phyloP scores from a whole-genome alignment of 2,329 filamentous ascomycete genomes.

The Cercospora zeina region DNA sequence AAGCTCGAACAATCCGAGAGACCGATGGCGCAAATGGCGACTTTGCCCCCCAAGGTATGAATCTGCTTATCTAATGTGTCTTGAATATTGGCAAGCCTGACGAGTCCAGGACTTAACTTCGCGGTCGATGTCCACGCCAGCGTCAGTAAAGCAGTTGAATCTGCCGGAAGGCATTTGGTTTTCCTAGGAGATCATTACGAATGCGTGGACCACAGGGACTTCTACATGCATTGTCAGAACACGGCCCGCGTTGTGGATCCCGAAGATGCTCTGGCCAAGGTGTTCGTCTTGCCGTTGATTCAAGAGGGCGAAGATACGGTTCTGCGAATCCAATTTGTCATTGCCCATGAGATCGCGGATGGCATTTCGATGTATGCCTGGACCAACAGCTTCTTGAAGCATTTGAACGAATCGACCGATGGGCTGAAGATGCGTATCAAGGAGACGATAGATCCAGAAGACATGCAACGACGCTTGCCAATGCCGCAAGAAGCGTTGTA shows the following conservation, averaged over 20 bases:
- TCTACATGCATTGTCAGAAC: conserved; percentile 49
- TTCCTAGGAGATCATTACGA: conserved; percentile 46
- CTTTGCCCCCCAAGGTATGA: conserved; percentile 17
- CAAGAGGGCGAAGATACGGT: conserved; percentile 34
- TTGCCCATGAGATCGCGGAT: conserved; percentile 51
- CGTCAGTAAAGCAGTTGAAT: conserved; percentile 38
- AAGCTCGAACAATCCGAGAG: conserved; percentile 35
- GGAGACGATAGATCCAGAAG: conserved; percentile 23
- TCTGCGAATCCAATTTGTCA: conserved; percentile 44
- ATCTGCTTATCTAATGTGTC: neutral
- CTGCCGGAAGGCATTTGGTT: conserved; percentile 38
- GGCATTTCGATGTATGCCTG: conserved; percentile 41
- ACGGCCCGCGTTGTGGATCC: conserved; percentile 45
- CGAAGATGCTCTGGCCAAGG: conserved; percentile 40
- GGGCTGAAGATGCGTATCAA: conserved; percentile 33
- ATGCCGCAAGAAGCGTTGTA: conserved; percentile 52
- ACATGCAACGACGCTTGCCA: conserved; percentile 41
- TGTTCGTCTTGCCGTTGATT: conserved; percentile 44
- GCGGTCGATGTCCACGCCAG: conserved; percentile 39
- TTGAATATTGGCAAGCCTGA: neutral
- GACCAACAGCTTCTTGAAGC: conserved; percentile 45
- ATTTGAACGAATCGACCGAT: conserved; percentile 39
- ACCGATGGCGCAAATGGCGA: conserved; percentile 14
- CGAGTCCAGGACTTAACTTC: conserved; percentile 36
- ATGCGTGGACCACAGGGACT: conserved; percentile 39